Evolutionary conservation across 768 basidiomycete species (phyloP).

Genomic region (Termitomyces sp.): DNA sequence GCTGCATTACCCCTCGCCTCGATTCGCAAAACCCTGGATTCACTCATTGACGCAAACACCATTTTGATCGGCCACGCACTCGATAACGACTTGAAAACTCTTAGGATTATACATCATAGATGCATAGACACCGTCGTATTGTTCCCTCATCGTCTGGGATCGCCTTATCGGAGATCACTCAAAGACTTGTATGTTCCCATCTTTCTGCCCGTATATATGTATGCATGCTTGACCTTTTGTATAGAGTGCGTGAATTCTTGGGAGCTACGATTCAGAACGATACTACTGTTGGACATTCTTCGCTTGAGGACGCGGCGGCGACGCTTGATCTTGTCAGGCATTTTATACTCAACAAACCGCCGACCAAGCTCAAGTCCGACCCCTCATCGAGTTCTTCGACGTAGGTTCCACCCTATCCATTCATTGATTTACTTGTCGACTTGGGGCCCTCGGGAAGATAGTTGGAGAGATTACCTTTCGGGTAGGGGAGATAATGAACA

Average conservation of each 20-base stretch:
- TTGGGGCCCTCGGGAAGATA: no score
- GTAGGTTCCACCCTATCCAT: no score
- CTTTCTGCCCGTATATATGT: background rate
- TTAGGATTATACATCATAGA: slow-evolving; percentile 81
- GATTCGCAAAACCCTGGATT: slow-evolving; percentile 65
- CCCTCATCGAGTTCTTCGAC: background rate
- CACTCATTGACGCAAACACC: slow-evolving; percentile 73
- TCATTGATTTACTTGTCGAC: no score
- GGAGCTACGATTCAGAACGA: slow-evolving; percentile 80
- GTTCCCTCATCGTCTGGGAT: slow-evolving; percentile 73
- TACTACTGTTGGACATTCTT: slow-evolving; percentile 80
- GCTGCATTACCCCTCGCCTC: slow-evolving; percentile 67
- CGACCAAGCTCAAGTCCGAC: slow-evolving; percentile 19
- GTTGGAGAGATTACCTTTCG: no score
- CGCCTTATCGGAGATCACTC: slow-evolving; percentile 79
- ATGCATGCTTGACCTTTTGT: slow-evolving; percentile 9
- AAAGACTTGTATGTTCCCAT: slow-evolving; percentile 66
- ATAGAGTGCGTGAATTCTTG: slow-evolving; percentile 83
- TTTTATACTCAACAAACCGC: slow-evolving; percentile 65
- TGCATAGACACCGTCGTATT: slow-evolving; percentile 87
- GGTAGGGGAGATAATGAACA: no score
- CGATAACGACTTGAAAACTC: slow-evolving; percentile 90
- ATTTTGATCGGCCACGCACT: slow-evolving; percentile 88
- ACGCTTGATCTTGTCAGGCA: slow-evolving; percentile 87
- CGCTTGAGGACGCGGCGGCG: slow-evolving; percentile 84